Percentiles rank a stretch among this genome's conserved stretches.
Evolutionary conservation across 352 stramenopile genomes (phyloP).

Genomic region (Poterioochromonas sp.): DNA sequence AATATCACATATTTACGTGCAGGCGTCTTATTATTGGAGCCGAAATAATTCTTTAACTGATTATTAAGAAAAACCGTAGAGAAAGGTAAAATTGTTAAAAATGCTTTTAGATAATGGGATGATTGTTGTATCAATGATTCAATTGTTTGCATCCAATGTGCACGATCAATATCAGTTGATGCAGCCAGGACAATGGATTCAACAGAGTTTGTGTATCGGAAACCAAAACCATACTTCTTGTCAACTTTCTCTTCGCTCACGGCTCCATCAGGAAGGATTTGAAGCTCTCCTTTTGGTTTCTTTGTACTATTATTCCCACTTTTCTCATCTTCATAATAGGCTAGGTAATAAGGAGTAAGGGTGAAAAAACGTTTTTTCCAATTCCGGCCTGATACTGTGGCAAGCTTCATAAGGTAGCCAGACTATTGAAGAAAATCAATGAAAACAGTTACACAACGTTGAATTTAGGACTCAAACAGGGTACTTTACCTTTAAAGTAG

Average conservation of each 20-base stretch:
- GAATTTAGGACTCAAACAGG: background rate
- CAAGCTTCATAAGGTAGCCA: constrained; percentile 23
- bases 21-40: background rate
- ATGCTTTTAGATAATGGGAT: background rate
- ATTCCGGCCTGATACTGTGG: constrained; percentile 3
- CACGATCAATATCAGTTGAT: background rate
- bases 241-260: constrained; percentile 22
- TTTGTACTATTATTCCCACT: background rate
- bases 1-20: background rate
- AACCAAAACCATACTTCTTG: background rate
- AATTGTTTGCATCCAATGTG: background rate
- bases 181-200: background rate
- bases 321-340: constrained; percentile 9
- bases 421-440: background rate
- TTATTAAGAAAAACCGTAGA: background rate
- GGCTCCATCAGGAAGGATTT: background rate
- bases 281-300: constrained; percentile 23
- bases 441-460: background rate
- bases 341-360: background rate
- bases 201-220: background rate
- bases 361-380: constrained; percentile 30
- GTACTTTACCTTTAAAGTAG: background rate
- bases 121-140: background rate
- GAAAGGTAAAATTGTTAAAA: background rate
- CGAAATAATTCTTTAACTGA: background rate